Evolutionary conservation across 208 protist species (phyloP).

Genomic region (Leishmania tropica): DNA sequence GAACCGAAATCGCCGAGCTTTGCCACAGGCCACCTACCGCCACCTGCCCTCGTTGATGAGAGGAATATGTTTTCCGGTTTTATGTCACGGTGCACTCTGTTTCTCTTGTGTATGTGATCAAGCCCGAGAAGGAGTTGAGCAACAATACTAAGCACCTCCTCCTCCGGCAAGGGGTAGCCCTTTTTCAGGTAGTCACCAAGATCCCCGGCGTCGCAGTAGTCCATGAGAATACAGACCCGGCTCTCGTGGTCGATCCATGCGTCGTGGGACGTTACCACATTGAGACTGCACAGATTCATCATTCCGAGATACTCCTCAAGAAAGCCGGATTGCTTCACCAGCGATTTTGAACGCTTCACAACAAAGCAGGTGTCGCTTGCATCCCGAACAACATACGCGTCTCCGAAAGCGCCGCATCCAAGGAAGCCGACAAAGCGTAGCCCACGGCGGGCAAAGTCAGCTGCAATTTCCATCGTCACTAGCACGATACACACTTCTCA

Average conservation of each 20-base stretch:
- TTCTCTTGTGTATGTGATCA: conserved; percentile 72
- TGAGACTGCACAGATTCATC: conserved; percentile 46
- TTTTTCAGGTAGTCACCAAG: conserved; percentile 39
- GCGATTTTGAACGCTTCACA: conserved; percentile 56
- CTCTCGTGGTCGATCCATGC: conserved; percentile 53
- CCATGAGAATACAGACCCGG: conserved; percentile 63
- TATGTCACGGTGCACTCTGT: conserved; percentile 96
- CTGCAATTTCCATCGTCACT: conserved; percentile 1
- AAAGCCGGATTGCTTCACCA: conserved; percentile 6
- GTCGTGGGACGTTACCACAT: conserved; percentile 57
- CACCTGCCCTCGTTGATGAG: neutral
- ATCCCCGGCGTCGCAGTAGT: conserved; percentile 79
- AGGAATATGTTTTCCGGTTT: conserved; percentile 94
- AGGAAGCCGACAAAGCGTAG: conserved; percentile 11
- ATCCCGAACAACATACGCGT: conserved; percentile 45
- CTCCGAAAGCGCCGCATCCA: conserved; percentile 56
- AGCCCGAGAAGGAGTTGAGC: conserved; percentile 72
- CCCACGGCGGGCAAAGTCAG: neutral
- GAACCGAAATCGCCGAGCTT: conserved; percentile 85
- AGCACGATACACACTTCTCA: neutral
- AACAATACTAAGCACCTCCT: conserved; percentile 48
- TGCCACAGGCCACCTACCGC: conserved; percentile 28
- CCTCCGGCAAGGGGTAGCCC: conserved; percentile 50
- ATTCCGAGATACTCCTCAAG: conserved; percentile 55
- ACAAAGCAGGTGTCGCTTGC: conserved; percentile 25